Base-by-base conservation (phyloP, 192 early-diverging fungal species). In the Phlyctochytrium planicorne region DNA sequence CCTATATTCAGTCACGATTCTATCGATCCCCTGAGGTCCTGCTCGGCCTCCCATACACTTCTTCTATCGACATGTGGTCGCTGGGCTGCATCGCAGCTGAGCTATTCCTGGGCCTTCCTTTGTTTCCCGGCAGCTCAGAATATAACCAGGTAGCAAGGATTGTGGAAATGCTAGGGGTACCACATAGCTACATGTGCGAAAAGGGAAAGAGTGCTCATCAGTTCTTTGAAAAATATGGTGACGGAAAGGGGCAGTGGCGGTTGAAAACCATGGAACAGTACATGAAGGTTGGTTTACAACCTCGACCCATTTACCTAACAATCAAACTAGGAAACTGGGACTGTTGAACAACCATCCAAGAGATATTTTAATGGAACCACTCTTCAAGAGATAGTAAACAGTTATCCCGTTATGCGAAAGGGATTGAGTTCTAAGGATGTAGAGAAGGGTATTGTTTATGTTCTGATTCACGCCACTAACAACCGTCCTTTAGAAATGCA, bases 41-140 rank as follows among this genome's bases (percentile, higher is more conserved):
- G 16, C 83, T 99, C 17, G 97, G 95, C 3, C 75, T 96, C 34
- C 92, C 94, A 53, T 95, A 98, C 75, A 92, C 92, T 34, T 88
- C 88, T 30, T 84, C 89, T 33, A 99, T 99, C 53, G 97, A 99
- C 72, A 96, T 99, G 88, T 99, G 97, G 97, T 97, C 95, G 27
- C 75, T 98, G 16, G 97, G 97, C 0, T 99, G 97, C 69, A 98
- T 99, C 74, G 94, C 94, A 1, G 93, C 91, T 1, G 97, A 99
- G 76, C 79, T 99, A n/a, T 96, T 91, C 69, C 75, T 98, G 2
- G 97, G 97, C 0, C 78, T 96, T 1, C 97, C 97, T 0, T 76
- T 99, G 62, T 99, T 99, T 72, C 95, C 95, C 0, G 97, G 97
- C 25, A 86, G 88, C 17, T 95, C 92, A 53, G 95, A 99, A 76